phyloP scores from a whole-genome alignment of 2,329 filamentous ascomycete species.

The Alternaria rosae region DNA sequence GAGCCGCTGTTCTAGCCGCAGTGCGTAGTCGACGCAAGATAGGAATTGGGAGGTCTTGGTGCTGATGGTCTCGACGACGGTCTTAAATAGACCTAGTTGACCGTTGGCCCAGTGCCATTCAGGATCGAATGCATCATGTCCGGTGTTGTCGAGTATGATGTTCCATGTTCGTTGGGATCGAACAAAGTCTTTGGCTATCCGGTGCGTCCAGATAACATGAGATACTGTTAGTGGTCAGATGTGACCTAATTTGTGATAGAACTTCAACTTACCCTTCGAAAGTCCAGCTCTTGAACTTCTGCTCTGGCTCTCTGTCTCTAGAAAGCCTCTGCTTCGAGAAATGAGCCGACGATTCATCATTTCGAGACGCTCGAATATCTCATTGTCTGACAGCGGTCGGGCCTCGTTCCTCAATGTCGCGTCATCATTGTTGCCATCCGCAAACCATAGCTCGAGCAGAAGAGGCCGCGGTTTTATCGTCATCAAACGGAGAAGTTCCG shows the following conservation, averaged over 20 bases:
- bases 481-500: constrained; percentile 15
- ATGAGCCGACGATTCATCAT: neutral
- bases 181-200: constrained; percentile 23
- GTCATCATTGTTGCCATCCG: neutral
- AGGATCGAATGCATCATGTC: neutral
- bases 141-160: neutral
- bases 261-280: neutral
- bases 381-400: neutral
- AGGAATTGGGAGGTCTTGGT: neutral
- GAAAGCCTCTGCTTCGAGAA: neutral
- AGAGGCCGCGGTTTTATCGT: neutral
- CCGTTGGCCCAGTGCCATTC: constrained; percentile 9
- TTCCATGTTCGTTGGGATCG: neutral
- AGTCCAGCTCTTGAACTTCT: neutral
- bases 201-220: constrained; percentile 17
- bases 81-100: neutral
- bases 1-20: neutral
- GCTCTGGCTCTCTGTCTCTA: fast-evolving
- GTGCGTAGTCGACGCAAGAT: neutral
- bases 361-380: neutral
- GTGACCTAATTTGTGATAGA: neutral
- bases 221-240: neutral
- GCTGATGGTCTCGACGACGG: neutral
- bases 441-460: constrained; percentile 8
- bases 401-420: neutral